These are phyloP conservation scores for Populus nigra DNA, from an alignment of 345 rosid species.

Conservation along the genomic window DNA sequence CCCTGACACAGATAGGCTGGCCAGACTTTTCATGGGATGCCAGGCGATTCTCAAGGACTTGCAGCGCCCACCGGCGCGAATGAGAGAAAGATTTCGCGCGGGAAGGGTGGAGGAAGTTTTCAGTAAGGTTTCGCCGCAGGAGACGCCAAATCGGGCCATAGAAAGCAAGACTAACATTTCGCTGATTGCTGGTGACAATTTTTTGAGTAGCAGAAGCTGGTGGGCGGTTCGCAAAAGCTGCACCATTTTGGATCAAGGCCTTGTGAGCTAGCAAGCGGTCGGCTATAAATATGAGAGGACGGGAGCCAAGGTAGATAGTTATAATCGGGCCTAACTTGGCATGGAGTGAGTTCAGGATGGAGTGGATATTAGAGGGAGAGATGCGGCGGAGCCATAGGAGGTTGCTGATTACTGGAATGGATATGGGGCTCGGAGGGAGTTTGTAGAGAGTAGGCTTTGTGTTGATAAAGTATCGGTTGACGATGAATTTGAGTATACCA, in stretches of 20 bases:
- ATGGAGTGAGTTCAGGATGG: neutral
- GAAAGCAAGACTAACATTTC: neutral
- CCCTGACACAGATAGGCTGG: neutral
- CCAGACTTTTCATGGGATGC: neutral
- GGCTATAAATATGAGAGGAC: neutral
- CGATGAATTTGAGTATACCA: too few species aligned
- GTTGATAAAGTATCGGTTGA: too few species aligned
- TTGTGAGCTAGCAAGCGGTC: slow-evolving; percentile 10
- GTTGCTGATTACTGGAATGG: neutral
- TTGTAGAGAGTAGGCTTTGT: neutral
- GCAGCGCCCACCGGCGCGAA: neutral
- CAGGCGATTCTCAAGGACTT: neutral
- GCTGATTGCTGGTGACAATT: too few species aligned
- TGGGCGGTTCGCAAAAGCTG: slow-evolving; percentile 3
- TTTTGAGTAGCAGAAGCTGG: neutral
- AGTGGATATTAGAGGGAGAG: neutral
- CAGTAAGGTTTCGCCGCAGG: neutral
- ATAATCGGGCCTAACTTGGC: neutral
- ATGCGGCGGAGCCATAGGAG: neutral
- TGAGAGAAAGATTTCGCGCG: neutral
- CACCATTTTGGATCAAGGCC: slow-evolving; percentile 11
- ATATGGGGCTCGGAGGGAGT: neutral
- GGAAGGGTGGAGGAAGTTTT: neutral
- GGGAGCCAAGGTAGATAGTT: neutral
- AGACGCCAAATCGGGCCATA: slow-evolving; percentile 11